phyloP scores from a whole-genome alignment of 2,329 filamentous ascomycete species.

The Botrytis tulipae region DNA sequence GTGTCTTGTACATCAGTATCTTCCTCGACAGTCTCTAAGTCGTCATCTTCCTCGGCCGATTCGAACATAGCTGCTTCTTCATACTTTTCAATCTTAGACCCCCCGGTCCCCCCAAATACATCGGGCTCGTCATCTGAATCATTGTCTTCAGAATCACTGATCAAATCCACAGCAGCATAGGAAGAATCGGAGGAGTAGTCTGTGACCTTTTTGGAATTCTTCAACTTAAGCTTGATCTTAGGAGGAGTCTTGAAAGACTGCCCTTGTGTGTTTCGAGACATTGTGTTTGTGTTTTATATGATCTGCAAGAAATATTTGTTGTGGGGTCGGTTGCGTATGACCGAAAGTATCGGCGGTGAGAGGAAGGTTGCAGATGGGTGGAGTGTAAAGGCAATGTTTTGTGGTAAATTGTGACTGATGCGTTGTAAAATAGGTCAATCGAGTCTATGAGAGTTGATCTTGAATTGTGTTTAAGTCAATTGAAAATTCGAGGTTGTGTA shows the following conservation, averaged over 20 bases:
- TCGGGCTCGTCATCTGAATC: slow-evolving; percentile 65
- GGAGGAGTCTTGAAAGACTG: slow-evolving; percentile 45
- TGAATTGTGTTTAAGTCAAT: not conserved
- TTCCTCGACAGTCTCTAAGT: slow-evolving; percentile 8
- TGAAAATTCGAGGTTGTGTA: not conserved
- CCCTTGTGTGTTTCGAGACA: slow-evolving; percentile 49
- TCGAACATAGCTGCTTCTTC: slow-evolving; percentile 57
- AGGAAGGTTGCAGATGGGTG: not conserved
- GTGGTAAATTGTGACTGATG: not conserved
- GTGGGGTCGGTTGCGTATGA: slow-evolving; percentile 12
- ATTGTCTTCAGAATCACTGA: slow-evolving; percentile 65
- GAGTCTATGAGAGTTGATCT: not conserved
- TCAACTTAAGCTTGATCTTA: slow-evolving; percentile 12
- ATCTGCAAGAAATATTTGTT: slow-evolving; percentile 12
- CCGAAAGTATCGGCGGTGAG: slow-evolving; percentile 28
- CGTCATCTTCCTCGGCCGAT: slow-evolving; percentile 42
- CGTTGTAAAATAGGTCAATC: not conserved
- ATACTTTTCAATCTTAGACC: slow-evolving; percentile 42
- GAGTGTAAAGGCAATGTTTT: not conserved
- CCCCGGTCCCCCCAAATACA: slow-evolving; percentile 73
- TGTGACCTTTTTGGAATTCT: slow-evolving; percentile 39
- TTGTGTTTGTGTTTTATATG: slow-evolving; percentile 25
- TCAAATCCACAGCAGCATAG: slow-evolving; percentile 75
- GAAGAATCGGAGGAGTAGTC: slow-evolving; percentile 61
- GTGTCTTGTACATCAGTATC: slow-evolving; percentile 2